Evolutionary conservation across 2,329 filamentous ascomycete genomes (phyloP).

Genomic region (Colletotrichum liriopes): DNA sequence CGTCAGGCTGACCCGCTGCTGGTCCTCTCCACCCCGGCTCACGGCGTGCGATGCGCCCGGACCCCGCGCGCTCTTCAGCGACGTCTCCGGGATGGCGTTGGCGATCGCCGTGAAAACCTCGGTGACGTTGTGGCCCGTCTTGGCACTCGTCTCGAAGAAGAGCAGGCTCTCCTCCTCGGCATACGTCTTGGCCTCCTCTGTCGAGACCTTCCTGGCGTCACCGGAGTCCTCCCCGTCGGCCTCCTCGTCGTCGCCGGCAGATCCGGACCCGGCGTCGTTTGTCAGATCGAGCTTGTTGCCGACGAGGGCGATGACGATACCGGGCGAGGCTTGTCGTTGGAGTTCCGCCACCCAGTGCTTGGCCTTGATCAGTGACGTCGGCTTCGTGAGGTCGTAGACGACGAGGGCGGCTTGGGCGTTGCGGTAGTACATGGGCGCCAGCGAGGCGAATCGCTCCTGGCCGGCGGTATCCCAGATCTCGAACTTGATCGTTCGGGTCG

Average conservation of each 20-base stretch:
- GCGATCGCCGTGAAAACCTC: slow-evolving; percentile 99
- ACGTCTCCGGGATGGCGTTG: slow-evolving; percentile 97
- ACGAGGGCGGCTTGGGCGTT: slow-evolving; percentile 98
- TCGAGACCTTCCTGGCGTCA: slow-evolving; percentile 89
- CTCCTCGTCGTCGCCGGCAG: slow-evolving; percentile 60
- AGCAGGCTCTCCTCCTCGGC: slow-evolving; percentile 94
- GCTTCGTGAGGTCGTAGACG: slow-evolving; percentile 98
- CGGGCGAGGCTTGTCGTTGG: slow-evolving; percentile 94
- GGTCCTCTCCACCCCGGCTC: slow-evolving; percentile 74
- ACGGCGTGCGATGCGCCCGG: slow-evolving; percentile 72
- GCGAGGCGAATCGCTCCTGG: slow-evolving; percentile 95
- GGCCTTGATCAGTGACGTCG: slow-evolving; percentile 94
- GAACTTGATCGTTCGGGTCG: slow-evolving; percentile 91
- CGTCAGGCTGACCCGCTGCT: slow-evolving; percentile 84
- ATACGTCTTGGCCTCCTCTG: slow-evolving; percentile 92
- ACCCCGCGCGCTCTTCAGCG: slow-evolving; percentile 89
- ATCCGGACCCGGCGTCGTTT: slow-evolving; percentile 70
- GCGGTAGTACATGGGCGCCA: slow-evolving; percentile 99
- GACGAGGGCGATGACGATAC: slow-evolving; percentile 96
- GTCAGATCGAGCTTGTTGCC: slow-evolving; percentile 97
- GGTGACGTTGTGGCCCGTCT: slow-evolving; percentile 93
- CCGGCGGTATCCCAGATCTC: slow-evolving; percentile 99
- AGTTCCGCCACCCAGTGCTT: slow-evolving; percentile 99
- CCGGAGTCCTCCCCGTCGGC: slow-evolving; percentile 75
- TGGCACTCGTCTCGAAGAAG: slow-evolving; percentile 98